Evolutionary conservation across 179 eudicot genomes (phyloP), one percentile per base, ranked within the genome.

Genomic region (Gypsophila paniculata): DNA sequence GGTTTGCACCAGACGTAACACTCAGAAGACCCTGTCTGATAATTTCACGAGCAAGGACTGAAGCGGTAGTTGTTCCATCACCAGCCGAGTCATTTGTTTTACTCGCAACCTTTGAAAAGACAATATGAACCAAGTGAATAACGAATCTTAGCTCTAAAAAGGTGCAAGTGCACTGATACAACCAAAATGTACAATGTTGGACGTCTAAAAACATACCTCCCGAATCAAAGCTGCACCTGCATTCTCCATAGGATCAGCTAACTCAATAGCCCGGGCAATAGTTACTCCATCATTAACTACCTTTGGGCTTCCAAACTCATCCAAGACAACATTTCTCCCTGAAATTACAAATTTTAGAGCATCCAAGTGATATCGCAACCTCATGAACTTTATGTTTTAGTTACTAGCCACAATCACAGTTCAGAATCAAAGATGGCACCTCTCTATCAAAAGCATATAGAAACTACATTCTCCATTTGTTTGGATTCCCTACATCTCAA

Each of bases 11-110:
- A 77, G 99, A 89, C 0, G 99, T 91, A 10, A 94, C 99, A 77
- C 87, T 89, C 10, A 91, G 78, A 26, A 94, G 78, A 65, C 99
- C 99, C 70, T 88, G 86, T 74, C 81, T 85, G 53, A 94, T 90
- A 61, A 94, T 89, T 77, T 91, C 97, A 62, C 97, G 93, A 14
- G 99, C 99, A 79, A 94, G 89, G 58, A 94, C 87, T 7, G 96
- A 85, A 8, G 99, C 99, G 23, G 99, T 94, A 57, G 99, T 94
- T 17, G 99, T 94, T 6, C 99, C 99, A 74, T 94, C 99, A 68
- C 99, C 99, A 75, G 99, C 99, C 32, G 99, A 88, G 73, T 94
- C 99, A 77, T 94, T 94, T 13, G 99, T 91, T 79, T 88, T 91
- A 82, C 97, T 91, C 0, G 99, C 99, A 78, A 93, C 98, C 98